Conservation (phyloP, 768 basidiomycete species). For the Hypsizygus marmoreus region DNA sequence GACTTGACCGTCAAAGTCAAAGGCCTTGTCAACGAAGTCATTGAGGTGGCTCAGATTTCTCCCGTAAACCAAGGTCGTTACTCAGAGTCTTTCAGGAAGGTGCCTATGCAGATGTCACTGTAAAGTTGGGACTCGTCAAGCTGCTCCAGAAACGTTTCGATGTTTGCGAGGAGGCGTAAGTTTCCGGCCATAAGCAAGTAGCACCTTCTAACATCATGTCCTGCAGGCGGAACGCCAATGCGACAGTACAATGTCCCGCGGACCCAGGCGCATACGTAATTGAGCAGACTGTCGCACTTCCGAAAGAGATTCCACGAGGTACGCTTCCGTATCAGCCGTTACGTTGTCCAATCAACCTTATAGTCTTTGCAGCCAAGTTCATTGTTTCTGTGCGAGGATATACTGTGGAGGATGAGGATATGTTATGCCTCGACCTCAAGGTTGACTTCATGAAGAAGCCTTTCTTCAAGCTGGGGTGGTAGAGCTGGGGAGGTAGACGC, state of each 20-base stretch:
- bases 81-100: constrained; percentile 63
- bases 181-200: constrained; percentile 18
- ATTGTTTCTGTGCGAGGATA: constrained; percentile 66
- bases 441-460: constrained; percentile 70
- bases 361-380: constrained; percentile 73
- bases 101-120: constrained; percentile 84
- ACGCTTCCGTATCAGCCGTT: constrained; percentile 14
- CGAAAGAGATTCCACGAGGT: constrained; percentile 90
- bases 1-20: constrained; percentile 84
- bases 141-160: constrained; percentile 84
- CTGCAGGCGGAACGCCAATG: constrained; percentile 70
- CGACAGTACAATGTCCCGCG: constrained; percentile 83
- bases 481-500: constrained; percentile 2
- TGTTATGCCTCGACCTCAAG: constrained; percentile 79
- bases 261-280: constrained; percentile 70
- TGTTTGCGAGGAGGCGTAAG: constrained; percentile 93
- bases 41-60: constrained; percentile 56
- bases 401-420: constrained; percentile 68
- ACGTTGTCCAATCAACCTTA: constrained; percentile 6
- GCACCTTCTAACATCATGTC: constrained; percentile 5
- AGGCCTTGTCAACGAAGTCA: constrained; percentile 54
- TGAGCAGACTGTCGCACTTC: constrained; percentile 80
- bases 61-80: neutral
- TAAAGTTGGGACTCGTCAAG: constrained; percentile 94
- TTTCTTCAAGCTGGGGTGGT: constrained; percentile 36